Percentiles rank a stretch among this genome's conserved stretches.
These are phyloP conservation scores for Erysiphe pulchra DNA, from an alignment of 2,329 filamentous ascomycete species.

Conservation along the genomic window DNA sequence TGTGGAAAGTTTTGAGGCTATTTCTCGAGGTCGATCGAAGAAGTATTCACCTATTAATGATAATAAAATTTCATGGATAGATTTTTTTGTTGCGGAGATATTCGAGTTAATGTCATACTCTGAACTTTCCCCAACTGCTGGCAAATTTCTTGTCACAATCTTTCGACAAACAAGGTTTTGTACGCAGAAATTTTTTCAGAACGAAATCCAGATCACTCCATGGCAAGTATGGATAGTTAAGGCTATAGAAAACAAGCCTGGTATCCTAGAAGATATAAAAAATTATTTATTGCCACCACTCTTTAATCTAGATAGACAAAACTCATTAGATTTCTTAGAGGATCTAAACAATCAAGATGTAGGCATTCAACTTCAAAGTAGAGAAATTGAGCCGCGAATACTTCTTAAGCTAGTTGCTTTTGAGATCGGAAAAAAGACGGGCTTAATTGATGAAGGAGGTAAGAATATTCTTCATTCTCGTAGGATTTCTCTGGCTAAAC, in stretches of 20 bases:
- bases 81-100: conserved; percentile 21
- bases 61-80: conserved; percentile 17
- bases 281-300: conserved; percentile 36
- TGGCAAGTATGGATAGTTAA: conserved; percentile 32
- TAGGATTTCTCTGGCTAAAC: conserved; percentile 2
- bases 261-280: conserved; percentile 34
- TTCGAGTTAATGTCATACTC: conserved; percentile 30
- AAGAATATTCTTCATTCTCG: conserved; percentile 5
- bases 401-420: conserved; percentile 40
- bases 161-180: conserved; percentile 19
- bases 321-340: conserved; percentile 30
- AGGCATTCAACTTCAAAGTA: conserved; percentile 19
- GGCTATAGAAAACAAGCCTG: conserved; percentile 21
- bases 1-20: conserved; percentile 2
- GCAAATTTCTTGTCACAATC: conserved; percentile 32
- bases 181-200: conserved; percentile 11
- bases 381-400: conserved; percentile 25
- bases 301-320: conserved; percentile 29
- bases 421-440: conserved; percentile 43
- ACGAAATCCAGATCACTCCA: conserved; percentile 13
- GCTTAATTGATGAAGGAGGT: conserved; percentile 43
- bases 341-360: conserved; percentile 25
- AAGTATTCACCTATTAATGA: not conserved
- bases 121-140: conserved; percentile 31
- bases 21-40: not conserved